A percentile compares a stretch with the other conserved stretches of the same genome.
Evolutionary conservation across 192 early-diverging fungal species (phyloP).

Genomic region (Phycomyces nitens): DNA sequence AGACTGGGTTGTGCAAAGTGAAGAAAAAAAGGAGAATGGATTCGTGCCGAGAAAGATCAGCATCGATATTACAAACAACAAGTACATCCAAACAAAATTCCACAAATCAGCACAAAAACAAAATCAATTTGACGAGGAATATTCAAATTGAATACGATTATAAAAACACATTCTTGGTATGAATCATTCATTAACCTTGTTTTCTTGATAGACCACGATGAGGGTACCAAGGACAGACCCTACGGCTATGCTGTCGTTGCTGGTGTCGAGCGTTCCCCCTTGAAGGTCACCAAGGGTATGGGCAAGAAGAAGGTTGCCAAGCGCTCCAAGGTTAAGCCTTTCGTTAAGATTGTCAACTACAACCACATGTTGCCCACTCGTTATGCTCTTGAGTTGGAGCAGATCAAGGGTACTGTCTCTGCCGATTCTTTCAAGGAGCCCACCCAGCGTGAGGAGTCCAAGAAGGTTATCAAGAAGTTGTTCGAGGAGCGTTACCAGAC

Average conservation of each 20-base stretch:
- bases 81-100: too few relatives aligned
- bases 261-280: constrained; percentile 95
- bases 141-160: not conserved
- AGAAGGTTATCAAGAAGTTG: constrained; percentile 93
- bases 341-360: constrained; percentile 99
- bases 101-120: too few relatives aligned
- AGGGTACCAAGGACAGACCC: constrained; percentile 93
- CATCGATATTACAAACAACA: too few relatives aligned
- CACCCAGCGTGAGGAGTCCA: constrained; percentile 82
- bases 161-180: constrained; percentile 17
- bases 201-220: constrained; percentile 69
- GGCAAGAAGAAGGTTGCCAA: constrained; percentile 92
- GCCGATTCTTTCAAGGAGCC: constrained; percentile 93
- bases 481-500: constrained; percentile 96
- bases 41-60: not conserved
- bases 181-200: not conserved
- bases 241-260: constrained; percentile 99
- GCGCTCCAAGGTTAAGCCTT: constrained; percentile 98
- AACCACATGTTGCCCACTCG: constrained; percentile 99
- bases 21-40: constrained; percentile 71
- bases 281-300: constrained; percentile 97
- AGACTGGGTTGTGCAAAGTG: constrained; percentile 54
- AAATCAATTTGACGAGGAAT: too few relatives aligned
- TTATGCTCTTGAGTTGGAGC: constrained; percentile 93
- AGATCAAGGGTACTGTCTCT: constrained; percentile 85